These are phyloP conservation scores for Kalaharituber pfeilii DNA, from an alignment of 2,329 filamentous ascomycete genomes.

Conservation along the genomic window DNA sequence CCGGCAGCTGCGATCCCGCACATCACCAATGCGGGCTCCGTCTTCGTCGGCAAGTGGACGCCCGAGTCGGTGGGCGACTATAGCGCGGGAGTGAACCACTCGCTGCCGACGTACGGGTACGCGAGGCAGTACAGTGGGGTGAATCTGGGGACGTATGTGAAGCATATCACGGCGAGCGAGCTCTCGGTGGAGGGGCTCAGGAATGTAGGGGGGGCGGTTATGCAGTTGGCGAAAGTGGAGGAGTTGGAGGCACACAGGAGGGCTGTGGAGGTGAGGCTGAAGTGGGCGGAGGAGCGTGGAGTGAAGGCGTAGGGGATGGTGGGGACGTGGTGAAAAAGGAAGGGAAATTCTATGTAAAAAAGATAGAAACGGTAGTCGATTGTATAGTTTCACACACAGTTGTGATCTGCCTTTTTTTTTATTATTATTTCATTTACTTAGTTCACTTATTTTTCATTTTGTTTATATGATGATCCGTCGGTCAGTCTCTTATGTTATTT, in stretches of 20 bases:
- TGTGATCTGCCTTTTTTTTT: no score
- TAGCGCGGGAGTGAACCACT: constrained; percentile 94
- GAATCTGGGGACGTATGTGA: constrained; percentile 87
- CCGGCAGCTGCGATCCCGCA: constrained; percentile 55
- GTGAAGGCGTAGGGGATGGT: background rate
- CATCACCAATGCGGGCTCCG: constrained; percentile 85
- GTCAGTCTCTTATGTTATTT: no score
- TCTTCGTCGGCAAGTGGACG: constrained; percentile 92
- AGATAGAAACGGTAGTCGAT: no score
- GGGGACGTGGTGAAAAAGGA: no score
- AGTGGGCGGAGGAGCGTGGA: constrained; percentile 20
- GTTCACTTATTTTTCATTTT: no score
- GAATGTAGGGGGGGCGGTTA: constrained; percentile 76
- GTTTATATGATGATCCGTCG: no score
- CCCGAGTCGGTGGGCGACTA: constrained; percentile 97
- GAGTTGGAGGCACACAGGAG: constrained; percentile 82
- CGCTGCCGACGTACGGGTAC: constrained; percentile 88
- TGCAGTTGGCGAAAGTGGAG: constrained; percentile 88
- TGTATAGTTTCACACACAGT: no score
- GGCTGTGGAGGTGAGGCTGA: constrained; percentile 48
- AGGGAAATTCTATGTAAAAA: no score
- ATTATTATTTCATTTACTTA: no score
- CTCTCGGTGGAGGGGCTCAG: constrained; percentile 68
- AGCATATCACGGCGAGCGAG: constrained; percentile 92
- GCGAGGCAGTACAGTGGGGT: constrained; percentile 98